These are phyloP conservation scores for Serendipita sp. DNA, from an alignment of 768 basidiomycete species.

Conservation along the genomic window DNA sequence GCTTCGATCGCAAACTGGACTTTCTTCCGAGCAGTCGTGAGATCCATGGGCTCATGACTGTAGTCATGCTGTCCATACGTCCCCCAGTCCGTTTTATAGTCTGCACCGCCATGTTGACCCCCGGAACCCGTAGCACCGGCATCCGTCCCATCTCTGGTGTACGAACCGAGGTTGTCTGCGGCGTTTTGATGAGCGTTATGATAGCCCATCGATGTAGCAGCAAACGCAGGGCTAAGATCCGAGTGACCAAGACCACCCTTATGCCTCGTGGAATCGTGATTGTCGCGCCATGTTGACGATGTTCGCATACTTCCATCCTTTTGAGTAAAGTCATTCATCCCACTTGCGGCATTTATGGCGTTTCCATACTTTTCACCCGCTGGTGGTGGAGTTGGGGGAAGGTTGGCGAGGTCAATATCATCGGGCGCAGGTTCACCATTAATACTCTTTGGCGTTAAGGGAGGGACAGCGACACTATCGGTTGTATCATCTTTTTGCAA, in stretches of 20 bases:
- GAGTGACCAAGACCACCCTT: neutral
- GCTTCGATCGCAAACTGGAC: constrained; percentile 4
- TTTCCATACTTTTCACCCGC: neutral
- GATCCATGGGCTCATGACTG: neutral
- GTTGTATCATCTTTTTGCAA: neutral
- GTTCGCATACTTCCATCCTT: neutral
- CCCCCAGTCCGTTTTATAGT: neutral
- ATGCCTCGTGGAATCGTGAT: constrained; percentile 3
- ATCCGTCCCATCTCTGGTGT: no score
- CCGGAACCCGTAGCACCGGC: no score
- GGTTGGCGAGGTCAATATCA: neutral
- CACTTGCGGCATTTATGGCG: no score
- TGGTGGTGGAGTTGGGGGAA: neutral
- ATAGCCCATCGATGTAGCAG: neutral
- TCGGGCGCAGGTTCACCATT: neutral
- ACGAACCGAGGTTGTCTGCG: neutral
- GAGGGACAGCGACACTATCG: neutral
- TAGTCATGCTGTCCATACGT: neutral
- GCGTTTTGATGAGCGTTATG: neutral
- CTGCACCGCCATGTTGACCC: neutral
- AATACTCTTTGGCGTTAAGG: neutral
- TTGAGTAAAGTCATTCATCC: no score
- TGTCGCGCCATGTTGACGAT: neutral
- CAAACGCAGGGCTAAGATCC: neutral
- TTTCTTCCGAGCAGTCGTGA: neutral